These are phyloP conservation scores for Syncephalastrum racemosum DNA, from an alignment of 371 early-diverging fungal species.

Conservation along the genomic window DNA sequence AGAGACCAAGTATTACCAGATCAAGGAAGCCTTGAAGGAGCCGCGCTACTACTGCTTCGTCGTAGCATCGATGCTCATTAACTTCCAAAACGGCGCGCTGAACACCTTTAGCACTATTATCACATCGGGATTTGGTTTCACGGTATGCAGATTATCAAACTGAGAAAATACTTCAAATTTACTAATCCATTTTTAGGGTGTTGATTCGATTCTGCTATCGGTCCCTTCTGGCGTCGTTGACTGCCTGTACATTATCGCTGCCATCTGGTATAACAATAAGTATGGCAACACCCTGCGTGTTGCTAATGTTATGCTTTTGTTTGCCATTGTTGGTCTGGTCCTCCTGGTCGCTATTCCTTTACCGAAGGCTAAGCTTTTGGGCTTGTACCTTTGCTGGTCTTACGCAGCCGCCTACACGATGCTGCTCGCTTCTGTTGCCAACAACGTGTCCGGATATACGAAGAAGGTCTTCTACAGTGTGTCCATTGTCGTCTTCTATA, in stretches of 20 bases:
- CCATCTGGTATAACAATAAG: slow-evolving; percentile 17
- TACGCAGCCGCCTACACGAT: slow-evolving; percentile 25
- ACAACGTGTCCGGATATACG: slow-evolving; percentile 35
- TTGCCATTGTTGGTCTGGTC: slow-evolving; percentile 24
- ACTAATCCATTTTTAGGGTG: slow-evolving; percentile 7
- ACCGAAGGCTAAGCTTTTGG: slow-evolving; percentile 25
- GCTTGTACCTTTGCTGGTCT: slow-evolving; percentile 29
- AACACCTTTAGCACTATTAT: slow-evolving; percentile 23
- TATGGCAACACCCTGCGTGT: slow-evolving; percentile 24
- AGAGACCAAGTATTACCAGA: slow-evolving; percentile 20
- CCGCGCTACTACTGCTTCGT: slow-evolving; percentile 24
- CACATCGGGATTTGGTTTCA: slow-evolving; percentile 27
- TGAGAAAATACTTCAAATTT: background rate
- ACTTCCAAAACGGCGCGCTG: slow-evolving; percentile 45
- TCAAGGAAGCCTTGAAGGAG: slow-evolving; percentile 25
- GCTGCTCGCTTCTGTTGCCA: slow-evolving; percentile 26
- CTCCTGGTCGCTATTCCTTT: slow-evolving; percentile 26
- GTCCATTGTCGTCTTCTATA: slow-evolving; percentile 25
- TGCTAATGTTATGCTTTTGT: slow-evolving; percentile 14
- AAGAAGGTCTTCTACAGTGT: slow-evolving; percentile 32
- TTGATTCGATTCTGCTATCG: slow-evolving; percentile 24
- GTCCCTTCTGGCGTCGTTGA: slow-evolving; percentile 33
- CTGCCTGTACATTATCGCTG: slow-evolving; percentile 20
- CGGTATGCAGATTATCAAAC: slow-evolving; percentile 11
- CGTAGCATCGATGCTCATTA: slow-evolving; percentile 23